These are phyloP conservation scores for Artemisia annua DNA, from an alignment of 129 eudicot genomes.

Conservation along the genomic window DNA sequence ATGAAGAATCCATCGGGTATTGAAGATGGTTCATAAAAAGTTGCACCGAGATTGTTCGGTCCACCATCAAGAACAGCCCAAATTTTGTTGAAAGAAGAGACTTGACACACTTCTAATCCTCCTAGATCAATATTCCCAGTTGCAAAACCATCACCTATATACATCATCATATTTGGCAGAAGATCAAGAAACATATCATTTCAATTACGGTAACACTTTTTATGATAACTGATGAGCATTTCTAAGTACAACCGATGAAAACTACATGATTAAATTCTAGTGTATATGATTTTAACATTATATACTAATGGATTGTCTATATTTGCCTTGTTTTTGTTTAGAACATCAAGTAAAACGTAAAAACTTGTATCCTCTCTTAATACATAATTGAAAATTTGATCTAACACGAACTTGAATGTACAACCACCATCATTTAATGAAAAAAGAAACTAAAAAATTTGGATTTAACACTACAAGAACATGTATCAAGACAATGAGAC, in stretches of 20 bases:
- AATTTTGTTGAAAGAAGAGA: slow-evolving; percentile 50
- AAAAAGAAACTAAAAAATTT: too few species aligned
- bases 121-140: slow-evolving; percentile 76
- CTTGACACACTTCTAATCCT: slow-evolving; percentile 61
- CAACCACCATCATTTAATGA: too few species aligned
- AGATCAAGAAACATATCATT: not conserved
- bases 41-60: slow-evolving; percentile 57
- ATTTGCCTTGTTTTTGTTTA: too few species aligned
- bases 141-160: slow-evolving; percentile 69
- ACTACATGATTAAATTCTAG: too few species aligned
- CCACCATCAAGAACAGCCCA: slow-evolving; percentile 82
- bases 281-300: too few species aligned
- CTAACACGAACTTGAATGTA: too few species aligned
- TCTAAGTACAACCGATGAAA: too few species aligned
- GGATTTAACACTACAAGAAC: not conserved
- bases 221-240: not conserved
- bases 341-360: too few species aligned
- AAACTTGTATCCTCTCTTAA: too few species aligned
- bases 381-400: too few species aligned
- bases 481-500: not conserved
- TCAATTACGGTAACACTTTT: not conserved
- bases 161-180: slow-evolving; percentile 4
- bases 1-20: slow-evolving; percentile 66
- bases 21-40: slow-evolving; percentile 63
- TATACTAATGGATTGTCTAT: too few species aligned